phyloP scores from a whole-genome alignment of 345 rosid genomes.

The Arabis alpina region DNA sequence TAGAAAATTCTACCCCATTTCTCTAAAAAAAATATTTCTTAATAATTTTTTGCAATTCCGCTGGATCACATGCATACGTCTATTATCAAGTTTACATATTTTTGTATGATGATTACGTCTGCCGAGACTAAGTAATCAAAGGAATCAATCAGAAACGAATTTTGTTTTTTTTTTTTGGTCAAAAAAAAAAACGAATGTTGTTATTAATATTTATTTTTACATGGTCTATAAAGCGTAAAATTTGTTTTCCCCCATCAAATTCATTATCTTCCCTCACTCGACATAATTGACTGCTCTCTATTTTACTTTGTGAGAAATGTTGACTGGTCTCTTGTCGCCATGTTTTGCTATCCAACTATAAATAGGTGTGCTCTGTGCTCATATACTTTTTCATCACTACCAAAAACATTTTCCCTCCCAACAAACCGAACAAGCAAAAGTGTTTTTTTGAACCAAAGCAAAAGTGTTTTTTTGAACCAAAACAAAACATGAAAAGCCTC shows the following conservation, averaged over 20 bases:
- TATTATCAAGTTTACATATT: no score
- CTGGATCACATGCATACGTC: no score
- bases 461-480: conserved; percentile 5
- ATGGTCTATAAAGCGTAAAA: not conserved
- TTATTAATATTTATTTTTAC: not conserved
- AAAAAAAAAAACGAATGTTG: not conserved
- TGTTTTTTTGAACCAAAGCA: not conserved
- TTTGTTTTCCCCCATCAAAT: no score
- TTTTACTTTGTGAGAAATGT: not conserved
- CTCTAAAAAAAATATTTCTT: no score
- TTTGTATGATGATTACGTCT: no score
- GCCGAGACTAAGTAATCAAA: no score
- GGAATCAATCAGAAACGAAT: not conserved
- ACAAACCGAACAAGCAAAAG: conserved; percentile 26
- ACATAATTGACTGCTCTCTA: conserved; percentile 37
- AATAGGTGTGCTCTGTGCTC: conserved; percentile 10
- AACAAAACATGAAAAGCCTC: conserved; percentile 26
- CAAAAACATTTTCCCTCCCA: conserved; percentile 23
- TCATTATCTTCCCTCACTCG: conserved; percentile 26
- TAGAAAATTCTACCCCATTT: no score
- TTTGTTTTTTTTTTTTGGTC: not conserved
- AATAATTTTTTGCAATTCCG: no score
- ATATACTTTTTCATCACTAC: conserved; percentile 16
- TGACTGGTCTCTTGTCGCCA: conserved; percentile 40
- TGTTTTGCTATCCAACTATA: conserved; percentile 33